phyloP scores from a whole-genome alignment of 2,329 filamentous ascomycete genomes.

The Calcarisporium arbuscula region DNA sequence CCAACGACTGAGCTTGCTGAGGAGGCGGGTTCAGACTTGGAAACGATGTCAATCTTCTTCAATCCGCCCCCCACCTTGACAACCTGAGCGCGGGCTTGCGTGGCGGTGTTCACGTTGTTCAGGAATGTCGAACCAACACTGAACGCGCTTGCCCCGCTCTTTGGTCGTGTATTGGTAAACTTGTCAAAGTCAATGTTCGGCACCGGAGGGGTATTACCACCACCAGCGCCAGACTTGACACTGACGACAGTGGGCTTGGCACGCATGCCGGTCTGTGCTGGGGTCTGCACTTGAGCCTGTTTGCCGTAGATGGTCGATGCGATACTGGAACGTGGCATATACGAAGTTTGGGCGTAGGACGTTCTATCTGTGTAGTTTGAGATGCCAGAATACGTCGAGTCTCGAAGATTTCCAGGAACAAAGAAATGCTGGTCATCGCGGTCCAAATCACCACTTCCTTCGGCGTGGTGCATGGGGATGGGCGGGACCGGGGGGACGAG shows the following conservation, averaged over 20 bases:
- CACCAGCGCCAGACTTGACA: constrained; percentile 66
- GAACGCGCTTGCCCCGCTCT: constrained; percentile 53
- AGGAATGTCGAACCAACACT: constrained; percentile 64
- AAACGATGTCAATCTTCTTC: constrained; percentile 37
- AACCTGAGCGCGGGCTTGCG: constrained; percentile 51
- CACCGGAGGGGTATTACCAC: constrained; percentile 60
- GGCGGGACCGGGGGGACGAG: constrained; percentile 91
- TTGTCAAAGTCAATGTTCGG: constrained; percentile 63
- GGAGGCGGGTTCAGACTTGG: constrained; percentile 30
- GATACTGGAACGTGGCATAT: constrained; percentile 63
- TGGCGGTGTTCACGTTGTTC: constrained; percentile 57
- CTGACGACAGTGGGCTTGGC: constrained; percentile 90
- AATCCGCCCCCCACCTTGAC: constrained; percentile 49
- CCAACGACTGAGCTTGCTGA: constrained; percentile 12
- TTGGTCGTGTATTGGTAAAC: constrained; percentile 39
- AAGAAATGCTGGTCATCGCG: constrained; percentile 86
- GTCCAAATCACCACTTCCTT: constrained; percentile 36
- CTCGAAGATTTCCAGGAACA: constrained; percentile 80
- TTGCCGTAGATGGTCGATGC: constrained; percentile 93
- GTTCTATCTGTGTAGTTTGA: constrained; percentile 58
- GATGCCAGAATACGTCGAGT: constrained; percentile 81
- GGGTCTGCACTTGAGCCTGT: constrained; percentile 74
- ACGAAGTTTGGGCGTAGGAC: constrained; percentile 53
- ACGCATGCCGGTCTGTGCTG: constrained; percentile 80
- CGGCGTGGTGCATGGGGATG: constrained; percentile 64